Evolutionary conservation across 1,284 basidiomycete species (phyloP), one percentile per base, ranked within the genome.

Genomic region (Sphagnurus paluster): DNA sequence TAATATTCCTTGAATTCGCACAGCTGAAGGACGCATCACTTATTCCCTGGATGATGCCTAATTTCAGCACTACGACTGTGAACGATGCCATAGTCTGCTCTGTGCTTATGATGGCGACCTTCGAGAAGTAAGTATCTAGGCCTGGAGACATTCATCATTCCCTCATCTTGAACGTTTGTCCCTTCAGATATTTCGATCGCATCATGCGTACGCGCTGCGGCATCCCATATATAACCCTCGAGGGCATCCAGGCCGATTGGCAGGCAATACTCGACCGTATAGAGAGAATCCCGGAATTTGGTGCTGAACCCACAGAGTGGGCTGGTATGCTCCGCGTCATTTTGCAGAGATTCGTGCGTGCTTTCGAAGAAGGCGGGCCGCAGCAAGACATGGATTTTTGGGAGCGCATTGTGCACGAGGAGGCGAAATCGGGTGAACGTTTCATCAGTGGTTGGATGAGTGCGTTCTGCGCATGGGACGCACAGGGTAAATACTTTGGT

Each of bases 151-250:
- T n/a, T n/a, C n/a, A n/a, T 38, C n/a, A 7, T 39, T 17, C 7
- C 25, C 20, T 29, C 11, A 14, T 14, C 32, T 14, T n/a, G 14
- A 25, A 28, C n/a, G 1, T 25, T 17, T 16, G 13, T 16, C 17
- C 14, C 8, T n/a, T 14, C 30, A 49, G 42, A 25, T 49, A 49
- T 8, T 70, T 73, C 49, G 19, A 52, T 3, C 67, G 61, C 53
- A 54, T 28, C 11, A 53, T 63, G 23, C 9, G n/a, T 4, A 46
- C 63, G 4, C 42, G 39, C 2, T 74, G 74, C 39, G 73, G 75
- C 0, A 71, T 75, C 9, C 72, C 75, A 2, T 61, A 56, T 30
- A 65, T 77, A 36, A 75, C 70, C 3, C 59, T 77, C 19, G 55
- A 62, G 20, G 69, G 67, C 4, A 57, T 54, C 33, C 53, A 58